Evolutionary conservation across 1,139 yeast species (phyloP).

Genomic region (Magnusiomyces ingens): DNA sequence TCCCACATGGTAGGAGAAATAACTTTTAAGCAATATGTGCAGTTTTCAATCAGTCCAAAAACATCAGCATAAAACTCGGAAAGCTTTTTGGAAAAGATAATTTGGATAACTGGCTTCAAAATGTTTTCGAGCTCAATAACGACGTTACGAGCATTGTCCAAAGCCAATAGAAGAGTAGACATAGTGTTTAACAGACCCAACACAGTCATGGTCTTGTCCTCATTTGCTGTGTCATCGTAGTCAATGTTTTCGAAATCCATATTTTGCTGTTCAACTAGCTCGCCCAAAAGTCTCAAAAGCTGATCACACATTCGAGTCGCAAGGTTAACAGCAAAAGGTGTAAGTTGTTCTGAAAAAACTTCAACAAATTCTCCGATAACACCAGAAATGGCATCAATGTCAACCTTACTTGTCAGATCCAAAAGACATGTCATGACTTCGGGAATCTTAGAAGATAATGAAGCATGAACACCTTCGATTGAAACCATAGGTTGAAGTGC

Average conservation of each 20-base stretch:
- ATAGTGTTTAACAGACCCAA: conserved; percentile 80
- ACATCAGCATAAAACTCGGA: conserved; percentile 80
- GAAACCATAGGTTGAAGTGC: conserved; percentile 76
- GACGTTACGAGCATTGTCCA: conserved; percentile 72
- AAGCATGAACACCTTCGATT: conserved; percentile 58
- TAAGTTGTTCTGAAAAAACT: conserved; percentile 75
- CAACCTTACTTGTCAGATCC: conserved; percentile 71
- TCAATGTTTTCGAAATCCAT: conserved; percentile 26
- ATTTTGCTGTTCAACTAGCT: conserved; percentile 45
- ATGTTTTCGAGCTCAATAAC: conserved; percentile 64
- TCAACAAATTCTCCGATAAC: conserved; percentile 97
- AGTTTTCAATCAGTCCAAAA: conserved; percentile 78
- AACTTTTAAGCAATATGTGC: conserved; percentile 64
- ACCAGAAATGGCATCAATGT: conserved; percentile 77
- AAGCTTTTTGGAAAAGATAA: conserved; percentile 54
- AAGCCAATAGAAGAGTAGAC: conserved; percentile 76
- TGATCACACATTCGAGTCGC: conserved; percentile 77
- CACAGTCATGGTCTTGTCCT: conserved; percentile 84
- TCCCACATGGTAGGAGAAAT: conserved; percentile 78
- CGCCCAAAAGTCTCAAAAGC: conserved; percentile 65
- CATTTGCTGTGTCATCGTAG: conserved; percentile 41
- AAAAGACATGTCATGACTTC: conserved; percentile 78
- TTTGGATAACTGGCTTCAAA: conserved; percentile 64
- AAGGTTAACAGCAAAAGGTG: conserved; percentile 87
- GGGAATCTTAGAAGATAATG: conserved; percentile 60